A percentile compares a stretch with the other conserved stretches of the same genome.
phyloP scores from a whole-genome alignment of 257 asterid genomes.

The Ehretia macrophylla region DNA sequence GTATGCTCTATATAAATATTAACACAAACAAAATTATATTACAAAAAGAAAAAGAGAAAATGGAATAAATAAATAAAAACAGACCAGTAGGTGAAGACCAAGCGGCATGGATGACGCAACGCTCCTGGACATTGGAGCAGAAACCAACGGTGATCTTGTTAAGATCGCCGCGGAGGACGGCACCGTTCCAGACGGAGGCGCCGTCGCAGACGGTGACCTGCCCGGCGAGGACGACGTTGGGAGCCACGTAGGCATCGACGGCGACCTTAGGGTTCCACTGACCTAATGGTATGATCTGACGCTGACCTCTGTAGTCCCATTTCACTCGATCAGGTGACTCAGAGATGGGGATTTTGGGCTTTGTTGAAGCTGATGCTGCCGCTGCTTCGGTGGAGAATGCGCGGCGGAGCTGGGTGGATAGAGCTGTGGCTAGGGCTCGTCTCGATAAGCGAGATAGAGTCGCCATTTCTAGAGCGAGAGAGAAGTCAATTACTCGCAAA shows the following conservation, averaged over 20 bases:
- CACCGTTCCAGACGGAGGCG: conserved; percentile 86
- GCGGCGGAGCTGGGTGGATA: conserved; percentile 35
- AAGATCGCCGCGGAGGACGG: conserved; percentile 80
- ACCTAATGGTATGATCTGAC: conserved; percentile 69
- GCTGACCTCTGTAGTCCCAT: conserved; percentile 94
- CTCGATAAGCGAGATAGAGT: conserved; percentile 56
- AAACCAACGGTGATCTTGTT: conserved; percentile 82
- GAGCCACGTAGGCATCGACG: conserved; percentile 94
- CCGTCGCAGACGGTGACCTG: conserved; percentile 85
- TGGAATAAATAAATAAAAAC: background rate
- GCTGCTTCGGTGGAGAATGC: conserved; percentile 45
- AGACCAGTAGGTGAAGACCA: conserved; percentile 89
- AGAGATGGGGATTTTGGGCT: conserved; percentile 23
- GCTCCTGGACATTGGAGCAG: conserved; percentile 83
- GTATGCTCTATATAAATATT: too few relatives aligned
- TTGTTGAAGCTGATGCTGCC: conserved; percentile 16
- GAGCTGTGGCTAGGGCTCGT: conserved; percentile 46
- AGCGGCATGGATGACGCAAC: conserved; percentile 83
- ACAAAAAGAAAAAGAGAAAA: background rate
- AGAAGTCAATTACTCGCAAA: too few relatives aligned
- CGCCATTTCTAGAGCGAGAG: conserved; percentile 40
- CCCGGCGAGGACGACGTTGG: conserved; percentile 90
- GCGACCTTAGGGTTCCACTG: conserved; percentile 91
- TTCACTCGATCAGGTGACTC: conserved; percentile 72
- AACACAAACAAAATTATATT: background rate